Evolutionary conservation across 768 basidiomycete genomes (phyloP), one percentile per base, ranked within the genome.

Genomic region (Hypholoma sublateritium): DNA sequence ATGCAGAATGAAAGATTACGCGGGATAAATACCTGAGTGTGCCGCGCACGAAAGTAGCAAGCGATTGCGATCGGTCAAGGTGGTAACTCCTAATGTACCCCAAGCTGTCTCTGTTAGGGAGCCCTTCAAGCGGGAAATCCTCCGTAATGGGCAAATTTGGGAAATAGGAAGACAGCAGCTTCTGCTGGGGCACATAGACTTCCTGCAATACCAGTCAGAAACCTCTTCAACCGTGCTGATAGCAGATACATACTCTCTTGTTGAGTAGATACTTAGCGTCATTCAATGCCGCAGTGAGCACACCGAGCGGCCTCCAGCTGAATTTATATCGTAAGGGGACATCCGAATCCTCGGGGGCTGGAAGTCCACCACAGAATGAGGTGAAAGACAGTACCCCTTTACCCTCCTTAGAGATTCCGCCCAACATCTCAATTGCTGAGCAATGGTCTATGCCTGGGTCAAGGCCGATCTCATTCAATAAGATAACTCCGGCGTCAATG

Each of bases 301-400:
- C 94, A 5, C 93, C 95, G 56, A 86, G 79, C 0, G 95, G 94
- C 48, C 86, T 90, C 95, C 95, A 98, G 62, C 93, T 92, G 67
- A 94, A 94, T 67, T 95, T 96, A 66, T 96, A 95, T n/a, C 87
- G 80, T 9, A 95, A 73, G 1, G 93, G 93, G 14, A 88, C 83
- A 59, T 77, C 70, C 7, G 78, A 77, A 42, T 64, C 64, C 17
- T 89, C 89, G 0, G 91, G 91, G 0, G 88, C 87, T 0, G 95
- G 95, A 4, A 98, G 76, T 1, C 95, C 95, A 1, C 95, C 95
- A 55, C 95, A 98, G 78, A 95, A 95, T 1, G 92, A 94, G 1
- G 84, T 84, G 69, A 96, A 97, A 0, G 89, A 87, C 0, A 80
- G 66, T 9, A 93, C 77, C 13, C 74, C 69, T 68, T 85, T 88